phyloP scores from a whole-genome alignment of 2,329 filamentous ascomycete genomes.

The Fusarium chlamydosporum region DNA sequence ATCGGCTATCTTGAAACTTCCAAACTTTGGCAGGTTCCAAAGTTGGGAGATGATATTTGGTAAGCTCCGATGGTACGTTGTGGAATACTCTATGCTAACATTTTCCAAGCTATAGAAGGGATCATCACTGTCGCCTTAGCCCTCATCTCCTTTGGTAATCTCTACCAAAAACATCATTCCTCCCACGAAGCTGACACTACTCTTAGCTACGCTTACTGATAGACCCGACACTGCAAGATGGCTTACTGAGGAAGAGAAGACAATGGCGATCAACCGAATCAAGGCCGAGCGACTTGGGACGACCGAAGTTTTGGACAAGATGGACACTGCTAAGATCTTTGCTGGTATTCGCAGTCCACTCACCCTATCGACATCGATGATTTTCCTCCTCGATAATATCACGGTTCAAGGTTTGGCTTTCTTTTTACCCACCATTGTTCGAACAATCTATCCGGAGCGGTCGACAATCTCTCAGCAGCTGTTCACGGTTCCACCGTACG shows the following conservation, averaged over 20 bases:
- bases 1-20: constrained; percentile 72
- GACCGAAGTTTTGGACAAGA: constrained; percentile 69
- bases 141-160: constrained; percentile 57
- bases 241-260: constrained; percentile 73
- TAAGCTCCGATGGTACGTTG: background rate
- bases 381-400: constrained; percentile 77
- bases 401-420: constrained; percentile 80
- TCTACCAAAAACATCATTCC: accelerated
- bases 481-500: constrained; percentile 78
- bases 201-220: constrained; percentile 72
- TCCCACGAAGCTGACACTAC: background rate
- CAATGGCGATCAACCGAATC: constrained; percentile 72
- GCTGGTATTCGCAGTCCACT: constrained; percentile 76
- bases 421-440: constrained; percentile 79
- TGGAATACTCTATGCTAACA: accelerated
- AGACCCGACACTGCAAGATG: constrained; percentile 75
- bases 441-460: constrained; percentile 73
- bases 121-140: constrained; percentile 69
- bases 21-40: constrained; percentile 67
- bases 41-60: constrained; percentile 78
- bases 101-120: constrained; percentile 70
- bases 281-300: constrained; percentile 69
- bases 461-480: constrained; percentile 74
- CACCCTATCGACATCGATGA: constrained; percentile 62
- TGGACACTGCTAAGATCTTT: constrained; percentile 71